A percentile compares a stretch with the other conserved stretches of the same genome.
Conservation (phyloP, 495 filamentous ascomycete species). For the Penicillium riverlandense region DNA sequence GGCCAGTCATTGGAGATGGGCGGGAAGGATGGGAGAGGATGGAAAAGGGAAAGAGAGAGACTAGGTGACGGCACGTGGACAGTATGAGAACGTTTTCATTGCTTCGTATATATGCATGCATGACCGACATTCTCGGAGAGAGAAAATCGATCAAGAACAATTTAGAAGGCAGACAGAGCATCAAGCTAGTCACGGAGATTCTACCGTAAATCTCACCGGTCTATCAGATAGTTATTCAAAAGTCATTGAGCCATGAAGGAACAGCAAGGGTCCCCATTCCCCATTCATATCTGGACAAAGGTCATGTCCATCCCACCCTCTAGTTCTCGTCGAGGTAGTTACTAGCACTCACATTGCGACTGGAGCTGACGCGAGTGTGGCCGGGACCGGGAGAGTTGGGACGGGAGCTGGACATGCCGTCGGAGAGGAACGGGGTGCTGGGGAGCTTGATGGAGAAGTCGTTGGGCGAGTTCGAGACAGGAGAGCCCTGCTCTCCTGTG, state of each 20-base stretch:
- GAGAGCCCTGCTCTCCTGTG: constrained; percentile 43
- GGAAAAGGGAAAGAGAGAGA: not conserved
- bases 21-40: not conserved
- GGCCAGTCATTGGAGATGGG: not conserved
- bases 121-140: constrained; percentile 7
- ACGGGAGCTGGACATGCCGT: constrained; percentile 55
- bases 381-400: constrained; percentile 54
- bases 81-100: constrained; percentile 15
- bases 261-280: too few species aligned
- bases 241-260: too few species aligned
- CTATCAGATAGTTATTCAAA: constrained; percentile 6
- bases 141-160: constrained; percentile 1
- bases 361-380: constrained; percentile 38
- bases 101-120: constrained; percentile 26
- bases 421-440: constrained; percentile 42
- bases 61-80: constrained; percentile 16
- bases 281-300: too few species aligned
- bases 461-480: constrained; percentile 24
- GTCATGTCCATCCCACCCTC: not conserved
- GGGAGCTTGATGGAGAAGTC: constrained; percentile 49
- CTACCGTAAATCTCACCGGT: constrained; percentile 8
- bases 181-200: not conserved
- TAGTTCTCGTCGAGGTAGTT: constrained; percentile 29
- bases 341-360: constrained; percentile 20
- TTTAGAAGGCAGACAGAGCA: constrained; percentile 4